phyloP scores from a whole-genome alignment of 2,329 filamentous ascomycete species.

The Cordyceps cateniannulata region DNA sequence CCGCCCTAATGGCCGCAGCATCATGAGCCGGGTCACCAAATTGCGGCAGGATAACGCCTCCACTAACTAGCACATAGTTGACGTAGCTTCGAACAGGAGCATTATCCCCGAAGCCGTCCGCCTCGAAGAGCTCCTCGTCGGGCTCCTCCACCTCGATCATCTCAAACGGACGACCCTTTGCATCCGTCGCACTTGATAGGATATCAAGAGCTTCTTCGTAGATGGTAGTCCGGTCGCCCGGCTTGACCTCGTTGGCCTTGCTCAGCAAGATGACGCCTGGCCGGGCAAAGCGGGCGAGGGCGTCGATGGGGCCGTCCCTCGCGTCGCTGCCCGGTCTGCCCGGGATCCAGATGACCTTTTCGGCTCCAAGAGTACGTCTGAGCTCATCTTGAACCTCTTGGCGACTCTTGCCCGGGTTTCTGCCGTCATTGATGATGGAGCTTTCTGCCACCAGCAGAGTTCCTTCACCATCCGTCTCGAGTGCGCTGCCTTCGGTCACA shows the following conservation, averaged over 20 bases:
- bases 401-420: slow-evolving; percentile 19
- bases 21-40: slow-evolving; percentile 21
- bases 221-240: neutral
- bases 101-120: neutral
- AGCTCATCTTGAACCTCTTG: slow-evolving; percentile 20
- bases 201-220: slow-evolving; percentile 1
- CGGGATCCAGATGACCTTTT: slow-evolving; percentile 23
- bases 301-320: slow-evolving; percentile 25
- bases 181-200: slow-evolving; percentile 16
- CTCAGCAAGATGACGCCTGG: slow-evolving; percentile 20
- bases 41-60: slow-evolving; percentile 21
- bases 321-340: slow-evolving; percentile 18
- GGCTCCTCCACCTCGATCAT: slow-evolving; percentile 21
- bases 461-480: slow-evolving; percentile 12
- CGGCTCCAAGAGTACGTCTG: slow-evolving; percentile 16
- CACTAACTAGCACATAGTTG: slow-evolving; percentile 23
- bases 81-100: slow-evolving; percentile 17
- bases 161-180: slow-evolving; percentile 17
- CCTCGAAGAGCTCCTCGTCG: slow-evolving; percentile 4
- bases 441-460: slow-evolving; percentile 23
- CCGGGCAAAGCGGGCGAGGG: slow-evolving; percentile 19
- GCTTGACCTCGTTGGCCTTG: slow-evolving; percentile 9
- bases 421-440: slow-evolving; percentile 22
- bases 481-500: slow-evolving; percentile 19
- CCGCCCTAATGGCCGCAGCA: slow-evolving; percentile 15